A percentile compares a stretch with the other conserved stretches of the same genome.
Evolutionary conservation across 495 filamentous ascomycete species (phyloP).

Genomic region (Amphirosellinia nigrospora): DNA sequence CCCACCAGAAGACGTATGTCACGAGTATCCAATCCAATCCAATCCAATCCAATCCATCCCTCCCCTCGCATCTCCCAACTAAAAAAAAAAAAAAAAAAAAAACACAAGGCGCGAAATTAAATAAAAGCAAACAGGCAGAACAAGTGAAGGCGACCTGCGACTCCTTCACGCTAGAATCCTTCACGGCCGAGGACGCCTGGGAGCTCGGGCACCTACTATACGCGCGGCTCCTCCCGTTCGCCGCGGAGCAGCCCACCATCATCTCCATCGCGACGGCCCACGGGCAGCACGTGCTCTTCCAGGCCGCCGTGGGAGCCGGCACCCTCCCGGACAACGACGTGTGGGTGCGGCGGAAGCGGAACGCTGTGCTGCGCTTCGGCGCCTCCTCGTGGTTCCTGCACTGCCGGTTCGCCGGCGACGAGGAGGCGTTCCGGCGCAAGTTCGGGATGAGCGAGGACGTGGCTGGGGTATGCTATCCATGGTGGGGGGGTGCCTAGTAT

Average conservation of each 20-base stretch:
- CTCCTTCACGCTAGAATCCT: constrained; percentile 62
- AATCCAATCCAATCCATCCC: no score
- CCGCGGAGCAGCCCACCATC: constrained; percentile 53
- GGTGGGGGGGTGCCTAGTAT: constrained; percentile 70
- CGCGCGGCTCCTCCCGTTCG: constrained; percentile 61
- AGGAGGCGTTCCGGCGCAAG: constrained; percentile 63
- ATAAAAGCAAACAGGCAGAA: constrained; percentile 50
- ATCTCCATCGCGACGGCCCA: constrained; percentile 70
- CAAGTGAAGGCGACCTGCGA: constrained; percentile 59
- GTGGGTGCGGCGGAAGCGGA: constrained; percentile 64
- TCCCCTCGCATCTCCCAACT: no score
- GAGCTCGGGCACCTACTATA: constrained; percentile 68
- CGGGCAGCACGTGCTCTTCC: constrained; percentile 58
- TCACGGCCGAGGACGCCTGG: constrained; percentile 72
- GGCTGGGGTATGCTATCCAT: constrained; percentile 72
- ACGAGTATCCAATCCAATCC: no score
- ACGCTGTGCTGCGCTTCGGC: constrained; percentile 71
- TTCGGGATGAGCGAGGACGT: constrained; percentile 59
- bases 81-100: no score
- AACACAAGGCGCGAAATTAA: not conserved
- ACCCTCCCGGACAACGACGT: constrained; percentile 67
- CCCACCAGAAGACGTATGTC: constrained; percentile 40
- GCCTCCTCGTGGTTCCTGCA: constrained; percentile 69
- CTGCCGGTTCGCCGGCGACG: constrained; percentile 63
- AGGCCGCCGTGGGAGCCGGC: constrained; percentile 55